Evolutionary conservation across 441 rosid species (phyloP), one percentile per base, ranked within the genome.

Genomic region (Pelargonium australe): DNA sequence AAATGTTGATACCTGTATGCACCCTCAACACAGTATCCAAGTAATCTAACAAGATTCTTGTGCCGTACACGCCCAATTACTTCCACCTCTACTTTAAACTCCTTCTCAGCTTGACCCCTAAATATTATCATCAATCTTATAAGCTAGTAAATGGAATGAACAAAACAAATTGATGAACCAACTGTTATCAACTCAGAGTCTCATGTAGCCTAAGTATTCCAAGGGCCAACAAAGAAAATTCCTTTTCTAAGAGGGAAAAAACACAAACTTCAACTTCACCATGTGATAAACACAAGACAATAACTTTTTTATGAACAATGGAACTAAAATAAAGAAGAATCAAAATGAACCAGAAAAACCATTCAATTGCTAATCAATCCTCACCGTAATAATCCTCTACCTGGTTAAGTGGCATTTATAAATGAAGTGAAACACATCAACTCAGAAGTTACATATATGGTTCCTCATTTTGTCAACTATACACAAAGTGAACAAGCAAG

Each of bases 101-200:
- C 99, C 82, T 82, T 91, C 89, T 94, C 99, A 7, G 99, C 99
- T 82, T 94, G 97, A 70, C 99, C 99, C 86, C 99, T 94, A 79
- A 79, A 63, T 60, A 68, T 61, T 28, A 20, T 10, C 53, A 68
- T 60, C 58, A 66, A 44, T 70, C 53, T 41, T 40, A 63, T 76
- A 4, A 74, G 69, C 57, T 60, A 47, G n/a, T 47, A 47, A 10
- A 9, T 0, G 0, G 53, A 47, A 47, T 4, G 37, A 31, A 67
- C 60, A 40, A 64, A 43, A 37, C 68, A 49, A 66, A 9, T 9
- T 47, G 12, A 47, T 1, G 53, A 47, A 47, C 14, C n/a, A n/a
- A n/a, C n/a, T n/a, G n/a, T 45, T 1, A 13, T 45, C 51, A 45
- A 45, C 51, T 45, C 8, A 45, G 13, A 45, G 13, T 45, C 10